Evolutionary conservation across 2,329 filamentous ascomycete genomes (phyloP).

Genomic region (Claviceps africana): DNA sequence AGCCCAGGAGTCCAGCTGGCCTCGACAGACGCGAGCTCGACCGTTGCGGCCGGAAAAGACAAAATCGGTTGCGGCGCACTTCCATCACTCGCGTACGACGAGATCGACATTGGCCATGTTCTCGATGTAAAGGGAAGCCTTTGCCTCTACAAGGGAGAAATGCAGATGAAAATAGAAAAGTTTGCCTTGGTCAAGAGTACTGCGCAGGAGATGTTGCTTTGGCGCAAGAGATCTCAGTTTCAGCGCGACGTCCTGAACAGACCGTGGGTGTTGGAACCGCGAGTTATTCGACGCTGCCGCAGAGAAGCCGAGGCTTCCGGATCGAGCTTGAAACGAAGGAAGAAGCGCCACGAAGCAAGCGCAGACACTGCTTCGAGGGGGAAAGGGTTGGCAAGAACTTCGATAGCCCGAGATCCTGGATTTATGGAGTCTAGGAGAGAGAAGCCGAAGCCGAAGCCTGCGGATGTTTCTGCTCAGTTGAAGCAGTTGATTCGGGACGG

Average conservation of each 20-base stretch:
- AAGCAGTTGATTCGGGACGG: conserved; percentile 15
- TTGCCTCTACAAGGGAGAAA: conserved; percentile 30
- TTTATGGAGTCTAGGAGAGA: neutral
- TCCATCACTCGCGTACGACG: conserved; percentile 10
- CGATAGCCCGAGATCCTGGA: conserved; percentile 2
- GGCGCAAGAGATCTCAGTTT: conserved; percentile 41
- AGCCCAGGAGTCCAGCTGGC: neutral
- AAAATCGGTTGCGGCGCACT: neutral
- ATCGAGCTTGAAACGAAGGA: conserved; percentile 14
- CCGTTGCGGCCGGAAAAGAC: neutral
- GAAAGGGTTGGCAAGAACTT: neutral
- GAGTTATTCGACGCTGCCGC: conserved; percentile 35
- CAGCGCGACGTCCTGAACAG: conserved; percentile 32
- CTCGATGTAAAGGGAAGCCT: conserved; percentile 44
- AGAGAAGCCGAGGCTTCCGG: conserved; percentile 28
- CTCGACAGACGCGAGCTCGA: neutral
- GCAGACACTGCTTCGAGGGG: neutral
- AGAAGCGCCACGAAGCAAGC: conserved; percentile 11
- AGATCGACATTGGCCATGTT: conserved; percentile 37
- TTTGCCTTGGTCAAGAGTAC: conserved; percentile 35
- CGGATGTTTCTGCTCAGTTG: conserved; percentile 9
- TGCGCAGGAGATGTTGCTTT: conserved; percentile 42
- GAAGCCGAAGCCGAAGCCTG: conserved; percentile 1
- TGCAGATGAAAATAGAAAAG: conserved; percentile 39
- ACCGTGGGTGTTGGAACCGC: conserved; percentile 40